These are phyloP conservation scores for Monilinia laxa DNA, from an alignment of 2,329 filamentous ascomycete genomes.

Conservation along the genomic window DNA sequence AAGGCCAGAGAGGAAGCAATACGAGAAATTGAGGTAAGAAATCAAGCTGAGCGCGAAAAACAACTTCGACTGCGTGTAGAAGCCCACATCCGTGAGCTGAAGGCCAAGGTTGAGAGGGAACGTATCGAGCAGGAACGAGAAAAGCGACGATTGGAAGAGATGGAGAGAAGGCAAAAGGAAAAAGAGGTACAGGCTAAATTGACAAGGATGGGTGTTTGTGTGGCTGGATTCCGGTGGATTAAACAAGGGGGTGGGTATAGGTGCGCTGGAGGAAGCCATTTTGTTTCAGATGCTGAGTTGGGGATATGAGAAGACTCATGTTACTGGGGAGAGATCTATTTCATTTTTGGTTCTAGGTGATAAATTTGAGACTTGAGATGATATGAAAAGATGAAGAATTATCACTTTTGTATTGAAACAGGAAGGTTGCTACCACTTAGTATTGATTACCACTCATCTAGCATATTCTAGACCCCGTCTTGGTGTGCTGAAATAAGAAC, in stretches of 20 bases:
- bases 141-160: slow-evolving; percentile 43
- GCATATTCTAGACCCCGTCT: too few species aligned
- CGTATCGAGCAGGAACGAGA: slow-evolving; percentile 41
- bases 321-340: background rate
- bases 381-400: too few species aligned
- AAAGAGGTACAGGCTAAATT: slow-evolving; percentile 49
- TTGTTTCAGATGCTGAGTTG: slow-evolving; percentile 45
- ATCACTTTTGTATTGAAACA: too few species aligned
- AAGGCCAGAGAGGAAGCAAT: slow-evolving; percentile 28
- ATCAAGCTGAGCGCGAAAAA: slow-evolving; percentile 21
- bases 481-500: too few species aligned
- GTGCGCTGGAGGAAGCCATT: slow-evolving; percentile 63
- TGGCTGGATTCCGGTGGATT: slow-evolving; percentile 60
- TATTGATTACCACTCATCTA: too few species aligned
- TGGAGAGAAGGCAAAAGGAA: slow-evolving; percentile 45
- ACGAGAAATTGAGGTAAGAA: slow-evolving; percentile 13
- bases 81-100: slow-evolving; percentile 37
- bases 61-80: slow-evolving; percentile 32
- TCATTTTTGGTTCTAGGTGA: background rate
- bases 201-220: slow-evolving; percentile 54
- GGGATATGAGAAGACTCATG: slow-evolving; percentile 8
- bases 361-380: too few species aligned
- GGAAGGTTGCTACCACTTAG: too few species aligned
- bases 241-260: slow-evolving; percentile 58
- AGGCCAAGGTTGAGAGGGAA: slow-evolving; percentile 37